Conservation (phyloP, 345 rosid species). For the Hibiscus tridactylites region DNA sequence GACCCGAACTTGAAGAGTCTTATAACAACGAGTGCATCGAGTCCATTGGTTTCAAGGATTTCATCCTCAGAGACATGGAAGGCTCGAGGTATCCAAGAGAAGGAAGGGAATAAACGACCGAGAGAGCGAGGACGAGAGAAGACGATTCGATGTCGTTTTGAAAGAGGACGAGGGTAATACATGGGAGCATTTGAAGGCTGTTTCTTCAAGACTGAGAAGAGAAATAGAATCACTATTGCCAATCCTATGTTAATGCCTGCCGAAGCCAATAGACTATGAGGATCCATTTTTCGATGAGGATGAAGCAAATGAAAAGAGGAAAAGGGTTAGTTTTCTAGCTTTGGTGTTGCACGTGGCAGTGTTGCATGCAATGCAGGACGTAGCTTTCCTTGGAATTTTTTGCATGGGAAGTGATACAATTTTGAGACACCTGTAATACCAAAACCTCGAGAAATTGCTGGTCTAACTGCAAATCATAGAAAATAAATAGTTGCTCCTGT, state of each 20-base stretch:
- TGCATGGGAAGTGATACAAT: background rate
- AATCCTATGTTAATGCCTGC: constrained; percentile 72
- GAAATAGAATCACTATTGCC: constrained; percentile 52
- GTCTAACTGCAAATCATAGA: background rate
- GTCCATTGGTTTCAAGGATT: constrained; percentile 51
- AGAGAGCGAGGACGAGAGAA: constrained; percentile 29
- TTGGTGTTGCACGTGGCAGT: constrained; percentile 7
- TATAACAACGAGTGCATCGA: constrained; percentile 68
- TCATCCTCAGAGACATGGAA: constrained; percentile 65
- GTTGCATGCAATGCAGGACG: background rate
- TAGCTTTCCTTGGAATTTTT: background rate
- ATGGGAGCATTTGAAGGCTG: constrained; percentile 68
- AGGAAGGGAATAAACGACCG: constrained; percentile 62
- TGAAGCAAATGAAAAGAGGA: background rate
- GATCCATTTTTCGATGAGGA: constrained; percentile 34
- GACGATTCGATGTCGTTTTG: constrained; percentile 24
- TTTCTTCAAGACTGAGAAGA: constrained; percentile 75
- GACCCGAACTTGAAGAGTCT: constrained; percentile 91
- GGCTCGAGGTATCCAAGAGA: constrained; percentile 79
- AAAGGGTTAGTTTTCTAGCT: background rate
- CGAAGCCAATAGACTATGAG: constrained; percentile 63
- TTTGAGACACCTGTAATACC: background rate
- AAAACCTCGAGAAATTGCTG: background rate
- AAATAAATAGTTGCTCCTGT: too few relatives aligned
- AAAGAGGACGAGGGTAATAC: constrained; percentile 76